A percentile compares a stretch with the other conserved stretches of the same genome.
Conservation (phyloP, 176 grass and related monocot species). For the Pontederia paniculata region DNA sequence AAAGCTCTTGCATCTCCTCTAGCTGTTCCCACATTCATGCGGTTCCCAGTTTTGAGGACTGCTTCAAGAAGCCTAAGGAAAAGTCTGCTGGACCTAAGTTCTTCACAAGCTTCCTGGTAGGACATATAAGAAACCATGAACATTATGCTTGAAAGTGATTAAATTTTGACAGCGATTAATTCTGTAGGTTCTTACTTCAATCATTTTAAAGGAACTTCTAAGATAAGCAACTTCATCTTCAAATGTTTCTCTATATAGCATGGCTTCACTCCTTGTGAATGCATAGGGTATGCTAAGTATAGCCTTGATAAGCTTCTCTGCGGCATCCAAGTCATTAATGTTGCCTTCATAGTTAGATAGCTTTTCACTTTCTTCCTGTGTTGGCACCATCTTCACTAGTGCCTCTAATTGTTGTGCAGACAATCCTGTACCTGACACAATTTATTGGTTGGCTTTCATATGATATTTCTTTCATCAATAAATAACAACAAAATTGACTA, state of each 20-base stretch:
- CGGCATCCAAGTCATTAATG: slow-evolving; percentile 39
- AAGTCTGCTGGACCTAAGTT: slow-evolving; percentile 81
- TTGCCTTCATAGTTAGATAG: slow-evolving; percentile 44
- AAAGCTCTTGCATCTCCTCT: slow-evolving; percentile 86
- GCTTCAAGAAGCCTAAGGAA: slow-evolving; percentile 96
- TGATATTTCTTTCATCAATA: too few species aligned
- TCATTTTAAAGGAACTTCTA: slow-evolving; percentile 52
- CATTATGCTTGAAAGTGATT: neutral
- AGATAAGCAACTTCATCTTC: slow-evolving; percentile 73
- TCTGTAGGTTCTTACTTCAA: slow-evolving; percentile 36
- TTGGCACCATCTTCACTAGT: slow-evolving; percentile 82
- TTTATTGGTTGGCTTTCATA: too few species aligned
- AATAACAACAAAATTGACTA: too few species aligned
- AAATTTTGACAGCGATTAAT: neutral
- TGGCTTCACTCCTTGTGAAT: slow-evolving; percentile 60
- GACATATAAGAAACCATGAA: slow-evolving; percentile 2
- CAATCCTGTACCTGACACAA: slow-evolving; percentile 51
- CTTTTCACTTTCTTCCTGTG: slow-evolving; percentile 73
- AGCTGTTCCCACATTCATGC: slow-evolving; percentile 86
- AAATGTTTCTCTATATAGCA: slow-evolving; percentile 84
- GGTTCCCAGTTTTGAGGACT: slow-evolving; percentile 93
- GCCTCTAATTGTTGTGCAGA: slow-evolving; percentile 72
- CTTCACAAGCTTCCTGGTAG: slow-evolving; percentile 67
- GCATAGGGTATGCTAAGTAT: slow-evolving; percentile 53
- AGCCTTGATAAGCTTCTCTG: slow-evolving; percentile 60